Evolutionary conservation across 495 filamentous ascomycete species (phyloP).

Genomic region (Lindgomyces ingoldianus): DNA sequence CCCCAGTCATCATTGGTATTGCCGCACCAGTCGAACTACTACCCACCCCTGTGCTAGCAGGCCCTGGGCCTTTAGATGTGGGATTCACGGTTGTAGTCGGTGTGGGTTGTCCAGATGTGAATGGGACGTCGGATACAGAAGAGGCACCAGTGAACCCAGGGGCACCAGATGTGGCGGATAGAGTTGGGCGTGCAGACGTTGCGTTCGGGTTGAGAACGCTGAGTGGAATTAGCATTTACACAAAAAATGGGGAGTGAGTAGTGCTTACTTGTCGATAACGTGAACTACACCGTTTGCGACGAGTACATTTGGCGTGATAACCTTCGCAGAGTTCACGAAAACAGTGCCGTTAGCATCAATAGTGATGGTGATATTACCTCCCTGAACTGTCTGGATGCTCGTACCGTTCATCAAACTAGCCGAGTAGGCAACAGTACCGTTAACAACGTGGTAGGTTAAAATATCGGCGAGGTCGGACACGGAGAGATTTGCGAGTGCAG

Average conservation of each 20-base stretch:
- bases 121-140: slow-evolving; percentile 39
- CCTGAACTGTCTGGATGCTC: slow-evolving; percentile 50
- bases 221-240: too few species aligned
- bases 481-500: slow-evolving; percentile 51
- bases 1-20: slow-evolving; percentile 42
- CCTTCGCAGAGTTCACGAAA: slow-evolving; percentile 57
- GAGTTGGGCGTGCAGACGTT: slow-evolving; percentile 47
- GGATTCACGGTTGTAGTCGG: slow-evolving; percentile 33
- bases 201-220: slow-evolving; percentile 65
- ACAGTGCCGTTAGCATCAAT: slow-evolving; percentile 51
- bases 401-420: slow-evolving; percentile 48
- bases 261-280: slow-evolving; percentile 56
- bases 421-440: slow-evolving; percentile 56
- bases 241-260: slow-evolving; percentile 8
- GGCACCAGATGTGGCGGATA: slow-evolving; percentile 48
- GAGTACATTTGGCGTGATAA: slow-evolving; percentile 62
- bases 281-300: slow-evolving; percentile 69
- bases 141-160: slow-evolving; percentile 57
- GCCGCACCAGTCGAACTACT: slow-evolving; percentile 2
- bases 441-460: slow-evolving; percentile 61
- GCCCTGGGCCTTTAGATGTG: slow-evolving; percentile 23
- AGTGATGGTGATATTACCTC: slow-evolving; percentile 54
- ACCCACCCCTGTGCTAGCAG: slow-evolving; percentile 24
- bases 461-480: slow-evolving; percentile 51
- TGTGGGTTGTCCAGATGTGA: slow-evolving; percentile 43